phyloP scores from a whole-genome alignment of 2,329 filamentous ascomycete genomes.

The Claviceps pazoutovae region DNA sequence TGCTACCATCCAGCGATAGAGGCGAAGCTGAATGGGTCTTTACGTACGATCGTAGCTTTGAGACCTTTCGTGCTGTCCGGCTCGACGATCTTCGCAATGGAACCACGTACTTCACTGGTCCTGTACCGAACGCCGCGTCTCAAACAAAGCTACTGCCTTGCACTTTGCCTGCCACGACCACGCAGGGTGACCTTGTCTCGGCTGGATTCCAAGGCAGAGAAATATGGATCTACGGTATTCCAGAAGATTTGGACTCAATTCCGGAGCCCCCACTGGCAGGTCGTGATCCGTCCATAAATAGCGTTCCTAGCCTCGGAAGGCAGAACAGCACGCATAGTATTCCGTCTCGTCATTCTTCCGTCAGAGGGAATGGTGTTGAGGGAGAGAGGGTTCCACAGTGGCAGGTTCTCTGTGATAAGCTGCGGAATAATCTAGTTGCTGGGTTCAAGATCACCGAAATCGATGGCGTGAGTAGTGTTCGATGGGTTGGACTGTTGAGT shows the following conservation, averaged over 20 bases:
- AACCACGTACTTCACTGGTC: slow-evolving; percentile 67
- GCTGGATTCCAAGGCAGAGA: slow-evolving; percentile 60
- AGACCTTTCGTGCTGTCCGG: slow-evolving; percentile 64
- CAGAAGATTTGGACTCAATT: slow-evolving; percentile 54
- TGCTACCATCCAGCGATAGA: slow-evolving; percentile 46
- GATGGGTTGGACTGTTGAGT: slow-evolving; percentile 52
- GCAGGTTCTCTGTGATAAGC: slow-evolving; percentile 54
- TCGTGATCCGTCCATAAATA: slow-evolving; percentile 10
- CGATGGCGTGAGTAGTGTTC: slow-evolving; percentile 51
- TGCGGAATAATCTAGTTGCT: slow-evolving; percentile 55
- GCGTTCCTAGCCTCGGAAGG: slow-evolving; percentile 12
- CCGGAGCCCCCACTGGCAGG: slow-evolving; percentile 25
- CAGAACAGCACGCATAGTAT: slow-evolving; percentile 17
- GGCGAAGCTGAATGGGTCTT: slow-evolving; percentile 64
- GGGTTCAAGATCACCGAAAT: slow-evolving; percentile 53
- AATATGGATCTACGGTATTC: slow-evolving; percentile 68
- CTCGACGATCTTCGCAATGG: slow-evolving; percentile 63
- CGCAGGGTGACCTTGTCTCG: slow-evolving; percentile 55
- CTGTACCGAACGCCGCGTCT: slow-evolving; percentile 36
- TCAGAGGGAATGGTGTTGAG: slow-evolving; percentile 15
- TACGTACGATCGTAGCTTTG: slow-evolving; percentile 62
- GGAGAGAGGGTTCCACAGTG: slow-evolving; percentile 43
- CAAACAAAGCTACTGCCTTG: slow-evolving; percentile 50
- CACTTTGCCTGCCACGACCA: slow-evolving; percentile 56
- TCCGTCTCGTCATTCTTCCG: slow-evolving; percentile 19